phyloP scores from a whole-genome alignment of 2,329 filamentous ascomycete genomes.

The Pseudogymnoascus verrucosus region DNA sequence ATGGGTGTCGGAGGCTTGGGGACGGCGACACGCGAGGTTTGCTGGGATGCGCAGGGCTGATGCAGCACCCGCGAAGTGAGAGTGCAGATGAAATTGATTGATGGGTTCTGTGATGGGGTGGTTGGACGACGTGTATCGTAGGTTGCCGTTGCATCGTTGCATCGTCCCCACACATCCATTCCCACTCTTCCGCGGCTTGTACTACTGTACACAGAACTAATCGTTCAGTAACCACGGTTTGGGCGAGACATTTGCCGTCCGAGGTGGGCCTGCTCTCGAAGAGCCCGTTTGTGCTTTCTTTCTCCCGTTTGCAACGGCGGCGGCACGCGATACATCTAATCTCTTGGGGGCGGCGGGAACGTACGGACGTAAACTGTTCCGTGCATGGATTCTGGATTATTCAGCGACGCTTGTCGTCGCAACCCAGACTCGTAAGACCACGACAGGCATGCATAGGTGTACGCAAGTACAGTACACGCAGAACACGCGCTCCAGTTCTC shows the following conservation, averaged over 20 bases:
- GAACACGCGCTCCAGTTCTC: not conserved
- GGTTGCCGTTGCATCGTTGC: not conserved
- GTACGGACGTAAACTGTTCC: conserved; percentile 1
- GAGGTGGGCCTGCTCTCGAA: not conserved
- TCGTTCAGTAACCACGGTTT: not conserved
- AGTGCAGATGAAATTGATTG: conserved; percentile 2
- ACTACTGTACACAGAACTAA: not conserved
- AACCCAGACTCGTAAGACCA: not conserved
- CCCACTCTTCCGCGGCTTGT: not conserved
- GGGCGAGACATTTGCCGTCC: conserved; percentile 3
- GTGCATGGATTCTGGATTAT: not conserved
- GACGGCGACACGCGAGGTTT: not conserved
- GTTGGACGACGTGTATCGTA: conserved; percentile 1
- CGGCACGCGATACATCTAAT: not conserved
- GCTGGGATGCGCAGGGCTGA: not conserved
- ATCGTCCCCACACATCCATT: not conserved
- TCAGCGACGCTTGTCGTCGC: not conserved
- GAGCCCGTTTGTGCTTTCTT: not conserved
- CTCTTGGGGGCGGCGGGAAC: not conserved
- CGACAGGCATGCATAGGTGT: not conserved
- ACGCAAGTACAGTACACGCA: not conserved
- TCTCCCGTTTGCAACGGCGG: not conserved
- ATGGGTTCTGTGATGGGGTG: not conserved
- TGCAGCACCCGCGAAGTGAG: not conserved
- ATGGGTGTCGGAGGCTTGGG: not conserved